Conservation (phyloP, 345 rosid species). For the Murraya paniculata region DNA sequence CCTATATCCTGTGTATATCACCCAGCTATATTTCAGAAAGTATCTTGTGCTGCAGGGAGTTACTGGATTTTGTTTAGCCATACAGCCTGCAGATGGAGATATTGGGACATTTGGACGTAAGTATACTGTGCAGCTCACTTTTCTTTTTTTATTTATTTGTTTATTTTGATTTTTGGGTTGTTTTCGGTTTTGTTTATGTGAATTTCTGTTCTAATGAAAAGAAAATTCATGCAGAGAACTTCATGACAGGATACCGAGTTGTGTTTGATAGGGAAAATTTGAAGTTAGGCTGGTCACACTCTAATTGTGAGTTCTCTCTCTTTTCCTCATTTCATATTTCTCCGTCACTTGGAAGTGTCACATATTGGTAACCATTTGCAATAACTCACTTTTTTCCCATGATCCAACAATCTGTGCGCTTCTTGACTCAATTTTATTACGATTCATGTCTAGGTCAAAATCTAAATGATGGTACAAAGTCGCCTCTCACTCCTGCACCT, state of each 20-base stretch:
- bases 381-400: too few species aligned
- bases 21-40: neutral
- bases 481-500: slow-evolving; percentile 44
- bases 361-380: neutral
- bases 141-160: neutral
- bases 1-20: neutral
- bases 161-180: too few species aligned
- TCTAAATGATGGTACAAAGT: slow-evolving; percentile 30
- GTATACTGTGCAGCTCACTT: slow-evolving; percentile 24
- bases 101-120: slow-evolving; percentile 73
- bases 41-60: slow-evolving; percentile 39
- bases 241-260: slow-evolving; percentile 69
- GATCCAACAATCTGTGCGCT: neutral
- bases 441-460: slow-evolving; percentile 54
- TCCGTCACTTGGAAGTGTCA: neutral
- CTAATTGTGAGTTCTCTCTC: slow-evolving; percentile 56
- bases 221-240: slow-evolving; percentile 61
- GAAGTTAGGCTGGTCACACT: slow-evolving; percentile 82
- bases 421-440: neutral
- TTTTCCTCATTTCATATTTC: neutral
- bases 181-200: too few species aligned
- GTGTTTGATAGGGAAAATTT: slow-evolving; percentile 82
- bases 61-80: slow-evolving; percentile 64
- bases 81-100: slow-evolving; percentile 55
- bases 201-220: neutral